These are phyloP conservation scores for Neurospora sp. DNA, from an alignment of 2,329 filamentous ascomycete species.

Conservation along the genomic window DNA sequence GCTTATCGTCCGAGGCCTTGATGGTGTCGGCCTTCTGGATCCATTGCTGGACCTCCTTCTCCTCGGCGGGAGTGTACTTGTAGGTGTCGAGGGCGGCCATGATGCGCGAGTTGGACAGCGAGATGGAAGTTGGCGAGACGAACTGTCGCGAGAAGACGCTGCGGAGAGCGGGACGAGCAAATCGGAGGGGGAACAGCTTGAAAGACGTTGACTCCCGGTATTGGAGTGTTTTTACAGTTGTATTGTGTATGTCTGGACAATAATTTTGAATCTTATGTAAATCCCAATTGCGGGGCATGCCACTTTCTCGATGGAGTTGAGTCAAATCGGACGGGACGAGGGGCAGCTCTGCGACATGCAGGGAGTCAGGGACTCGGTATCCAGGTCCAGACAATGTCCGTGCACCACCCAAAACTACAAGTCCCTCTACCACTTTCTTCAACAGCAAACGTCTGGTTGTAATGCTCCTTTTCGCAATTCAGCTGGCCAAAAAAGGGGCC, in stretches of 20 bases:
- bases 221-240: neutral
- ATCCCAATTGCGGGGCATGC: slow-evolving; percentile 14
- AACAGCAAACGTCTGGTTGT: too few species aligned
- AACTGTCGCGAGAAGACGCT: slow-evolving; percentile 25
- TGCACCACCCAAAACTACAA: too few species aligned
- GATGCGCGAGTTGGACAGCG: slow-evolving; percentile 28
- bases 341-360: slow-evolving; percentile 7
- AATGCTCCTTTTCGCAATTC: too few species aligned
- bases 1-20: slow-evolving; percentile 44
- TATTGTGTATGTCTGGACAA: slow-evolving; percentile 6
- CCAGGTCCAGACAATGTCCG: too few species aligned
- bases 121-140: slow-evolving; percentile 10
- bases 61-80: slow-evolving; percentile 68
- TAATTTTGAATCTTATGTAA: slow-evolving; percentile 10
- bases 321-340: slow-evolving; percentile 7
- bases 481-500: neutral
- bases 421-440: too few species aligned
- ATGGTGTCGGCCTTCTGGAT: slow-evolving; percentile 66
- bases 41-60: slow-evolving; percentile 85
- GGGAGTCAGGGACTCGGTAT: neutral
- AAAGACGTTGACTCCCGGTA: slow-evolving; percentile 6
- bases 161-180: slow-evolving; percentile 25
- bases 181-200: slow-evolving; percentile 38
- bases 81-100: slow-evolving; percentile 58
- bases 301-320: slow-evolving; percentile 1